Conservation (phyloP, 2,329 filamentous ascomycete species). For the Alternaria viburni region DNA sequence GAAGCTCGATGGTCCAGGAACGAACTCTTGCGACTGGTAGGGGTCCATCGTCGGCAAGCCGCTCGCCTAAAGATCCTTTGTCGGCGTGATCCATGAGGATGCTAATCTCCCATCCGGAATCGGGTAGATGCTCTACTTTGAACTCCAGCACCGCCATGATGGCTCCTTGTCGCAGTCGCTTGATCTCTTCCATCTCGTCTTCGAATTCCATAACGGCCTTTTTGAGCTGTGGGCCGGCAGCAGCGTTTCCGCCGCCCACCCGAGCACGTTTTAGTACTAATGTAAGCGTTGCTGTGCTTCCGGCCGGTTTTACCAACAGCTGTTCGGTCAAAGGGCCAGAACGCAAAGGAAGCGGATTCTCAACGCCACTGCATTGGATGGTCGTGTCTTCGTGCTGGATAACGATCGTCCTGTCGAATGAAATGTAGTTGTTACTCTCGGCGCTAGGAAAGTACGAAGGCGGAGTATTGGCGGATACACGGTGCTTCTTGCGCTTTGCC, state of each 20-base stretch:
- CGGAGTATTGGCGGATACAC: constrained; percentile 37
- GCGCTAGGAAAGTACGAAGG: constrained; percentile 50
- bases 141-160: constrained; percentile 82
- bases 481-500: constrained; percentile 65
- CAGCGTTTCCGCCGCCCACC: constrained; percentile 60
- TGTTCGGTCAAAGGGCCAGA: constrained; percentile 71
- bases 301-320: constrained; percentile 74
- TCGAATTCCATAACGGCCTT: constrained; percentile 79
- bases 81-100: constrained; percentile 79
- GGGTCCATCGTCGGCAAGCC: constrained; percentile 78
- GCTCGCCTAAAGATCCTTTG: constrained; percentile 80
- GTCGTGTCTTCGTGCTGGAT: constrained; percentile 67
- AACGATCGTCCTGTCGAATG: constrained; percentile 72
- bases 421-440: constrained; percentile 49
- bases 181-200: constrained; percentile 75
- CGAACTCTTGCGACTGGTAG: constrained; percentile 78
- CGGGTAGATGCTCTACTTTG: constrained; percentile 67
- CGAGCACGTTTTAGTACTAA: constrained; percentile 66
- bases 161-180: constrained; percentile 75
- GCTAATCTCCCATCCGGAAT: constrained; percentile 70
- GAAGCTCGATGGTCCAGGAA: constrained; percentile 88
- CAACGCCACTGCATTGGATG: constrained; percentile 73
- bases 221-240: constrained; percentile 70
- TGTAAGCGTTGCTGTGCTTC: constrained; percentile 54
- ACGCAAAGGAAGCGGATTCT: constrained; percentile 68